Base-by-base conservation (phyloP, 2,329 filamentous ascomycete genomes). In the Alternaria triticimaculans region DNA sequence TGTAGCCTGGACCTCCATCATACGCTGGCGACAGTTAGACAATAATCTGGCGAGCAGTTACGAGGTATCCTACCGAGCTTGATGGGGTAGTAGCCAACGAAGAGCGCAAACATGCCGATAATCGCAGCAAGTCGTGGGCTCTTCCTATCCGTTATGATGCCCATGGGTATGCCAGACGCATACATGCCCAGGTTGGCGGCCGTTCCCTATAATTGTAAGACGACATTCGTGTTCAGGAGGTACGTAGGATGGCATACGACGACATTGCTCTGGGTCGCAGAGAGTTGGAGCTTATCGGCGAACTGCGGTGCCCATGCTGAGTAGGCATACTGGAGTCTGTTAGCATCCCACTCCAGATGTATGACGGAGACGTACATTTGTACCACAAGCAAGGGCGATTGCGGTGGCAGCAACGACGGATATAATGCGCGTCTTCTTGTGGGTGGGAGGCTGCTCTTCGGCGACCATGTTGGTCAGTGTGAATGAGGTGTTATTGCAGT, bases 221-320 rank as follows among this genome's bases (percentile, higher is more conserved):
- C 65, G 33, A 65, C 23, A 18, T 50, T 33, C 9, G 33, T 41
- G 8, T 23, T 21, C 46, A n/a, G 30, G 11, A 41, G 5, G 23
- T 23, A 9, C 15, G 49, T 9, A 53, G 48, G 63, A 11, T 30
- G 44, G 76, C 87, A 78, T 84, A 90, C 94, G 76, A 99, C 94
- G 69, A 98, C 81, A 81, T 99, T 98, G 81, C 89, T 94, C 80
- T 97, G 87, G 3, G 95, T 98, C n/a, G 96, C 91, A 14, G 94
- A 94, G 65, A 98, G 88, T 77, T 91, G 89, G 72, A 99, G 85
- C 72, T 88, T 90, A 75, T 96, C 90, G 54, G 94, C 94, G 77
- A 97, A 97, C 81, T 97, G 94, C 20, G 96, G 96, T 14, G 93
- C 94, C 94, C 96, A 99, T 81, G 95, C 95, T 59, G 94, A 97